Conservation (phyloP, 1,284 basidiomycete genomes). For the Microbotryum intermedium region DNA sequence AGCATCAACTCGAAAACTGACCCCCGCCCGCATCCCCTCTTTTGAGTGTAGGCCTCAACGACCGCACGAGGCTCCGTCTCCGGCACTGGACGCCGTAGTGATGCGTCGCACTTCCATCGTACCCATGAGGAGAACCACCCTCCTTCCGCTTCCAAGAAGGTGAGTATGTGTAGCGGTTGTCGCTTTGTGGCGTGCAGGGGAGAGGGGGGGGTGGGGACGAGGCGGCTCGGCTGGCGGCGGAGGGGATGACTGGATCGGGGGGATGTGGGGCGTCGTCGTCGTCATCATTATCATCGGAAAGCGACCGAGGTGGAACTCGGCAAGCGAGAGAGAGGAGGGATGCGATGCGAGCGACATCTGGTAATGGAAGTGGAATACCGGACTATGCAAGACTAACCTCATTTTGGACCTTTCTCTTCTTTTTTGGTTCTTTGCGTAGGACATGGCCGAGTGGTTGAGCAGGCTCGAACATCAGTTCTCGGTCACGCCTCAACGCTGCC, state of each 20-base stretch:
- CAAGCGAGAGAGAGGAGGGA: too few species aligned
- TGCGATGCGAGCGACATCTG: too few species aligned
- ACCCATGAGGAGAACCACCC: slow-evolving; percentile 7
- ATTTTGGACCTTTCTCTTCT: background rate
- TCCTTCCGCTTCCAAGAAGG: slow-evolving; percentile 17
- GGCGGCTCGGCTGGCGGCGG: too few species aligned
- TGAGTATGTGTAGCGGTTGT: too few species aligned
- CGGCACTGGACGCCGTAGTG: slow-evolving; percentile 18
- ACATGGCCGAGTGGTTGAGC: slow-evolving; percentile 32
- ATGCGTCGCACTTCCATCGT: slow-evolving; percentile 12
- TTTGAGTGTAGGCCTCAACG: slow-evolving; percentile 9
- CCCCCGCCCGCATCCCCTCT: background rate
- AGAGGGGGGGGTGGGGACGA: too few species aligned
- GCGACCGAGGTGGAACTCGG: too few species aligned
- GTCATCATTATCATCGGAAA: too few species aligned
- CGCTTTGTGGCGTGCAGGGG: too few species aligned
- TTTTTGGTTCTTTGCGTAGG: background rate
- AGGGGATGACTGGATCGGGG: too few species aligned
- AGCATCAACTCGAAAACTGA: background rate
- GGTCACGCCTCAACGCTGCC: slow-evolving; percentile 84
- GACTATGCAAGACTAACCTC: background rate
- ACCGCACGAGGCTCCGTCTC: slow-evolving; percentile 21
- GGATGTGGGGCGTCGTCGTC: too few species aligned
- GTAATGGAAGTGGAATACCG: too few species aligned
- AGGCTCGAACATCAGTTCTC: slow-evolving; percentile 48